Evolutionary conservation across 306 rosid species (phyloP).

Genomic region (Purshia tridentata): DNA sequence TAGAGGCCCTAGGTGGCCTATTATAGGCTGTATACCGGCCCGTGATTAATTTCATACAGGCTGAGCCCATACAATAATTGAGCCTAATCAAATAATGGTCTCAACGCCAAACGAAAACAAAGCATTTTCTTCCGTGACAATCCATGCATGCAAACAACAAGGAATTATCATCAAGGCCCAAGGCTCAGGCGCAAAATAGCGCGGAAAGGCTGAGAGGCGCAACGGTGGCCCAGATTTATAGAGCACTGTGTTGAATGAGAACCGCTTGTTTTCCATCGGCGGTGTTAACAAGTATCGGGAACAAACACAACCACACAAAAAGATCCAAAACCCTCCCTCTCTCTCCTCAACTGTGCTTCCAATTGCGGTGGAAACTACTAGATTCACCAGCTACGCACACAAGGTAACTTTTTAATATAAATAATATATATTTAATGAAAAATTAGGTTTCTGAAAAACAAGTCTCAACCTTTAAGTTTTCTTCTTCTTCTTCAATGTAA

Average conservation of each 20-base stretch:
- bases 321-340: conserved; percentile 39
- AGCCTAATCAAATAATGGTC: background rate
- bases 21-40: no score
- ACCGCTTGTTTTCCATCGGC: conserved; percentile 50
- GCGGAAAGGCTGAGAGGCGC: background rate
- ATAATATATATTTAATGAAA: background rate
- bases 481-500: background rate
- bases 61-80: background rate
- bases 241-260: conserved; percentile 33
- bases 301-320: conserved; percentile 18
- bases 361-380: conserved; percentile 23
- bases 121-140: background rate
- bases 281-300: conserved; percentile 39
- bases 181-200: conserved; percentile 23
- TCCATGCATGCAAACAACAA: no score
- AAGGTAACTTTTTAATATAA: conserved; percentile 36
- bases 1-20: no score
- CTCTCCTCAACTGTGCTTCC: conserved; percentile 5
- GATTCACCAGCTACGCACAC: conserved; percentile 26
- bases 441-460: conserved; percentile 16
- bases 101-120: background rate
- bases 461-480: background rate
- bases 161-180: background rate
- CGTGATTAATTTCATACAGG: no score
- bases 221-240: conserved; percentile 73